A percentile compares a stretch with the other conserved stretches of the same genome.
These are phyloP conservation scores for Talaromyces trachyspermus DNA, from an alignment of 495 filamentous ascomycete species.

Conservation along the genomic window DNA sequence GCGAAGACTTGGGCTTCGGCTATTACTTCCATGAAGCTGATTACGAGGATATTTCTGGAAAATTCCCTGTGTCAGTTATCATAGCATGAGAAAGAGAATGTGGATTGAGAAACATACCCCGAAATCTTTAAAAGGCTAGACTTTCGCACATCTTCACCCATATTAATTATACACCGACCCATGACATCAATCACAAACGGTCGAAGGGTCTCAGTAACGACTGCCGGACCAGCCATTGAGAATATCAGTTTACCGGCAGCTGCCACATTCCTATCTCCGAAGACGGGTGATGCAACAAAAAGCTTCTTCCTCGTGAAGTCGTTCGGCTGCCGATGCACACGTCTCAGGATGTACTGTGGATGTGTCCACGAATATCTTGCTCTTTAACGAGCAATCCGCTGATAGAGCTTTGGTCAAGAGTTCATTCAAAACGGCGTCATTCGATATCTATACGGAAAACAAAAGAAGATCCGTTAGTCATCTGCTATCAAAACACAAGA, in stretches of 20 bases:
- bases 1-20: neutral
- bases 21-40: neutral
- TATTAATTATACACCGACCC: too few species aligned
- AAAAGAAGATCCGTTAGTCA: neutral
- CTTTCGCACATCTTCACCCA: too few species aligned
- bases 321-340: slow-evolving; percentile 52
- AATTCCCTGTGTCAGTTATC: neutral
- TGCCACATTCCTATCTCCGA: neutral
- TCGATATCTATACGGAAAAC: neutral
- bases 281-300: neutral
- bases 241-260: neutral
- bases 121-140: neutral
- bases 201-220: too few species aligned
- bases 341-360: slow-evolving; percentile 84
- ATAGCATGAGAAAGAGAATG: neutral
- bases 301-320: slow-evolving; percentile 42
- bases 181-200: too few species aligned
- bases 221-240: neutral
- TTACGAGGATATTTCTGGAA: neutral
- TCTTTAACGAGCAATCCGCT: slow-evolving; percentile 9
- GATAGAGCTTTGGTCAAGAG: neutral
- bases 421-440: neutral
- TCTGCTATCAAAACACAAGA: neutral
- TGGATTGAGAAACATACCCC: neutral
- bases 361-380: slow-evolving; percentile 61